phyloP scores from a whole-genome alignment of 805 yeast genomes.

The Dipodascus albidus region DNA sequence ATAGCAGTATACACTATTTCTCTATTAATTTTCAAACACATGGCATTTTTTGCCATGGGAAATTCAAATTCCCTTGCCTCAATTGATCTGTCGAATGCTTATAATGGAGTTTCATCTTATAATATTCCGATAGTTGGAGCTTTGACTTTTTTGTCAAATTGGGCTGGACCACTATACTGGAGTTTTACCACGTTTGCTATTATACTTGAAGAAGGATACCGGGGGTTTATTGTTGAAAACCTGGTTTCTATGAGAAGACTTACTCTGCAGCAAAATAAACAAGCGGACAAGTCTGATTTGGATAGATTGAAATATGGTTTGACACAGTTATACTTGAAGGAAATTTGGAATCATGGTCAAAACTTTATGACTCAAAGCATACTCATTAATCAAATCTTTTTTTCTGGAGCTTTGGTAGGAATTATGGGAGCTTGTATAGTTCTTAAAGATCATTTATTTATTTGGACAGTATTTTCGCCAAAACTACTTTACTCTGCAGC shows the following conservation, averaged over 20 bases:
- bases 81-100: constrained; percentile 81
- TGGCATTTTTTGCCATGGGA: constrained; percentile 78
- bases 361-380: constrained; percentile 13
- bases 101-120: constrained; percentile 73
- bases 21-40: constrained; percentile 50
- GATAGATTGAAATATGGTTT: constrained; percentile 2
- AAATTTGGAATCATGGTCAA: neutral
- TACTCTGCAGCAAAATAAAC: neutral
- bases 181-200: constrained; percentile 36
- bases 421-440: constrained; percentile 59
- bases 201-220: constrained; percentile 23
- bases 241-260: neutral
- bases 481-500: constrained; percentile 68
- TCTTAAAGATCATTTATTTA: constrained; percentile 76
- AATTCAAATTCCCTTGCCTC: constrained; percentile 89
- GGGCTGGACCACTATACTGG: constrained; percentile 82
- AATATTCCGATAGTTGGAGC: constrained; percentile 61
- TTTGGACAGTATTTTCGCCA: constrained; percentile 98
- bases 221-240: constrained; percentile 7
- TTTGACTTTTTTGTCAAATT: constrained; percentile 73
- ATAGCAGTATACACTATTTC: constrained; percentile 21
- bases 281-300: neutral
- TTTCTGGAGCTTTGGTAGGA: constrained; percentile 45
- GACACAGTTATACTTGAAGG: neutral
- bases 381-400: constrained; percentile 37